These are phyloP conservation scores for Mediolabrus comicus DNA, from an alignment of 108 stramenopile species.

Conservation along the genomic window DNA sequence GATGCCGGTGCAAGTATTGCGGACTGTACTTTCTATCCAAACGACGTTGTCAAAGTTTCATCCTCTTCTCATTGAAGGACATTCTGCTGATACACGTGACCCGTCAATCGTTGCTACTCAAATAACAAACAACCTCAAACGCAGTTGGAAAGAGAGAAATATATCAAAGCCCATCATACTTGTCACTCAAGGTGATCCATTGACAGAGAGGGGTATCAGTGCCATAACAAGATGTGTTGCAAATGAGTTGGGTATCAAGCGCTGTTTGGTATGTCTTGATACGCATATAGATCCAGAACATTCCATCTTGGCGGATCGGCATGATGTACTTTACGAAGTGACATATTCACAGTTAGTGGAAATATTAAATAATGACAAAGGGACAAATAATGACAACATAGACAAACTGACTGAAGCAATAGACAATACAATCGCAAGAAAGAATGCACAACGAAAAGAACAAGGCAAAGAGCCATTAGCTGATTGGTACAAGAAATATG, in stretches of 20 bases:
- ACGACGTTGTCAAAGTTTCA: slow-evolving; percentile 18
- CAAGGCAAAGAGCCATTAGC: slow-evolving; percentile 15
- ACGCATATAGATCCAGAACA: slow-evolving; percentile 35
- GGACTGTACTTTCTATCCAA: slow-evolving; percentile 11
- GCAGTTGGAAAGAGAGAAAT: slow-evolving; percentile 1
- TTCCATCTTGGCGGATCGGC: slow-evolving; percentile 26
- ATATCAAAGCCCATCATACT: slow-evolving; percentile 25
- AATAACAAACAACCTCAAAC: slow-evolving; percentile 19
- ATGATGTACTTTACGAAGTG: slow-evolving; percentile 32
- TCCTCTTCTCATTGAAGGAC: slow-evolving; percentile 36
- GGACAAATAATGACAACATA: background rate
- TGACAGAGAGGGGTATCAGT: slow-evolving; percentile 23
- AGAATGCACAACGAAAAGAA: slow-evolving; percentile 22
- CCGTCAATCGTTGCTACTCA: slow-evolving; percentile 22
- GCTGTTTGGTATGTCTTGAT: slow-evolving; percentile 35
- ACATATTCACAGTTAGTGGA: slow-evolving; percentile 30
- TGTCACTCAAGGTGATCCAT: slow-evolving; percentile 38
- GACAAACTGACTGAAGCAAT: slow-evolving; percentile 12
- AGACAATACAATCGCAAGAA: slow-evolving; percentile 25
- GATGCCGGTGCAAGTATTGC: slow-evolving; percentile 6
- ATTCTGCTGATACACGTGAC: slow-evolving; percentile 13
- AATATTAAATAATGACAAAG: slow-evolving; percentile 9
- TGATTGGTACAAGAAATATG: slow-evolving; percentile 34
- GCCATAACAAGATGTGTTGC: slow-evolving; percentile 31
- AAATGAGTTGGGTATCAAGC: slow-evolving; percentile 12